Evolutionary conservation across 352 stramenopile species (phyloP).

Genomic region (Phytopythium helicoides): DNA sequence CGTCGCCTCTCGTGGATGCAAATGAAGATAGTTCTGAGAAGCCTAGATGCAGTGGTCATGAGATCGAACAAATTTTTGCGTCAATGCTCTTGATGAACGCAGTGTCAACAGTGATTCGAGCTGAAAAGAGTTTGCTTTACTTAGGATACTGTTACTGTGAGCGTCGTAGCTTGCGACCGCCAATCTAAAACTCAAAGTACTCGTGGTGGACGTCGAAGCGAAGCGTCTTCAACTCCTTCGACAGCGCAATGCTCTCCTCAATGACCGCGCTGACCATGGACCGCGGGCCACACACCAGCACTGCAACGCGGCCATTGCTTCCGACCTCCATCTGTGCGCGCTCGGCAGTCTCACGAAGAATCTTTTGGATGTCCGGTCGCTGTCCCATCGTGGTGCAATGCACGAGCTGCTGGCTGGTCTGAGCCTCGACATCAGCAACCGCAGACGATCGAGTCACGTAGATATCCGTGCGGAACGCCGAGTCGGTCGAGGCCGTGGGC

Average conservation of each 20-base stretch:
- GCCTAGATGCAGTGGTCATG: no score
- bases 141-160: no score
- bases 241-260: slow-evolving; percentile 14
- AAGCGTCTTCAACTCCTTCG: slow-evolving; percentile 25
- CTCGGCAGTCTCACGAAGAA: slow-evolving; percentile 21
- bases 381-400: slow-evolving; percentile 16
- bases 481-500: slow-evolving; percentile 1
- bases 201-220: slow-evolving; percentile 42
- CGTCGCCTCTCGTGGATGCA: no score
- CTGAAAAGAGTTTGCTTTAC: no score
- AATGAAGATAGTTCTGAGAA: no score
- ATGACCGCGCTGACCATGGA: slow-evolving; percentile 32
- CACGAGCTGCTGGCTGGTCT: slow-evolving; percentile 17
- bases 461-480: slow-evolving; percentile 31
- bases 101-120: no score
- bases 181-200: slow-evolving; percentile 31
- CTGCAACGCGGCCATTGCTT: slow-evolving; percentile 25
- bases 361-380: slow-evolving; percentile 23
- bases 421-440: slow-evolving; percentile 18
- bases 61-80: no score
- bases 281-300: slow-evolving; percentile 38
- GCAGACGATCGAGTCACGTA: slow-evolving; percentile 20
- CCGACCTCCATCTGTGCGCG: slow-evolving; percentile 8
- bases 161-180: no score
- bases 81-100: no score